Conservation (phyloP, 2,329 filamentous ascomycete genomes). For the Claviceps quebecensis region DNA sequence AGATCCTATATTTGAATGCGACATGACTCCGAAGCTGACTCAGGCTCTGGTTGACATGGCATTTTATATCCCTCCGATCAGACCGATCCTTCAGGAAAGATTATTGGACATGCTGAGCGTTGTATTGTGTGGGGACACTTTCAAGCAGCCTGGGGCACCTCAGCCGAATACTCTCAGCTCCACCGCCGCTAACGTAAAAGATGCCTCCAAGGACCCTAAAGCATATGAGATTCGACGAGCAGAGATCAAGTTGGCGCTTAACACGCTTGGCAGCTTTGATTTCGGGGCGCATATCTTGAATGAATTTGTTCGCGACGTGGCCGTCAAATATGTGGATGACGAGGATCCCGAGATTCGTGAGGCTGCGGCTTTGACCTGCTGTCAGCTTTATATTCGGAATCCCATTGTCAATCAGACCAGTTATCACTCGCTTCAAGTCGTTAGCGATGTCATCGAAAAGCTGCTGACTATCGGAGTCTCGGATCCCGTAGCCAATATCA, state of each 20-base stretch:
- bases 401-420: conserved; percentile 97
- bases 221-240: conserved; percentile 69
- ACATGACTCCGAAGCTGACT: conserved; percentile 82
- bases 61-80: conserved; percentile 93
- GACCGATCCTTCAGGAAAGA: conserved; percentile 83
- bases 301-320: conserved; percentile 95
- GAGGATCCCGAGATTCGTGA: conserved; percentile 88
- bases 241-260: conserved; percentile 84
- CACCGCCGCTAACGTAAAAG: conserved; percentile 72
- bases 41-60: conserved; percentile 97
- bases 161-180: conserved; percentile 66
- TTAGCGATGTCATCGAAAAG: conserved; percentile 95
- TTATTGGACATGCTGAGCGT: conserved; percentile 89
- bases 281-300: conserved; percentile 88
- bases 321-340: conserved; percentile 94
- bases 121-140: conserved; percentile 82
- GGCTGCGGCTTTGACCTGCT: conserved; percentile 90
- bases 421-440: conserved; percentile 90
- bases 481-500: conserved; percentile 78
- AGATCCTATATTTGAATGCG: conserved; percentile 93
- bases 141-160: conserved; percentile 82
- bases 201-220: conserved; percentile 62
- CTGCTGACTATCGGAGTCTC: conserved; percentile 89
- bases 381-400: conserved; percentile 91
- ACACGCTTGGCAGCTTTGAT: conserved; percentile 95